phyloP scores from a whole-genome alignment of 768 basidiomycete genomes.

The Naganishia friedmannii region DNA sequence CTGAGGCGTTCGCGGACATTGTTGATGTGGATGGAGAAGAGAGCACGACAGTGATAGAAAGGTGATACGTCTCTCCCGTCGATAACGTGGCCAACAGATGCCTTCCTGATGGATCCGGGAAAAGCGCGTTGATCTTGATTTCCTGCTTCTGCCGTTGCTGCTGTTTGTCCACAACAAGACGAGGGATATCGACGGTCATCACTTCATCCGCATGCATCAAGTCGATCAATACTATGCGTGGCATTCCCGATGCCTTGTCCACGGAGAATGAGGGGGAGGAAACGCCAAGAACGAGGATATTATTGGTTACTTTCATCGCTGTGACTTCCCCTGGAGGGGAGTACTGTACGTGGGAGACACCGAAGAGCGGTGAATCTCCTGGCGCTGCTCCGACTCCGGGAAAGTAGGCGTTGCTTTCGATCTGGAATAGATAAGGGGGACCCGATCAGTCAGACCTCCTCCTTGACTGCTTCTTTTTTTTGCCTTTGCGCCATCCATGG shows the following conservation, averaged over 20 bases:
- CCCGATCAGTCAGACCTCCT: neutral
- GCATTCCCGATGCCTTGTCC: too few relatives aligned
- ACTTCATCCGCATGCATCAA: conserved; percentile 83
- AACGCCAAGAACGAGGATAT: conserved; percentile 80
- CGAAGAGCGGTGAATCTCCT: conserved; percentile 38
- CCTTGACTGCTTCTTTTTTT: too few relatives aligned
- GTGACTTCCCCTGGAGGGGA: conserved; percentile 79
- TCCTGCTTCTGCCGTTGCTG: conserved; percentile 52
- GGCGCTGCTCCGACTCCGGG: too few relatives aligned
- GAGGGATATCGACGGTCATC: conserved; percentile 62
- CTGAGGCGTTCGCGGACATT: conserved; percentile 64
- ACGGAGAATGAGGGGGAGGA: conserved; percentile 54
- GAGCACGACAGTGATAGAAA: conserved; percentile 55
- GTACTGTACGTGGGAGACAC: conserved; percentile 66
- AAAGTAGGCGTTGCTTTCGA: conserved; percentile 51
- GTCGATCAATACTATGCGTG: conserved; percentile 81
- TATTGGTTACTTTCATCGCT: conserved; percentile 77
- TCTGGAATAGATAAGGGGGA: conserved; percentile 39
- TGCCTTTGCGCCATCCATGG: too few relatives aligned
- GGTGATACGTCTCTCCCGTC: conserved; percentile 91
- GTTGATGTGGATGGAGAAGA: conserved; percentile 66
- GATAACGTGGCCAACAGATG: conserved; percentile 82
- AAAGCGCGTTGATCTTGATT: conserved; percentile 71
- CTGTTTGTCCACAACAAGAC: neutral
- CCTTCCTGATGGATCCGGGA: conserved; percentile 86